These are phyloP conservation scores for Conringia planisiliqua DNA, from an alignment of 345 rosid genomes.

Conservation along the genomic window DNA sequence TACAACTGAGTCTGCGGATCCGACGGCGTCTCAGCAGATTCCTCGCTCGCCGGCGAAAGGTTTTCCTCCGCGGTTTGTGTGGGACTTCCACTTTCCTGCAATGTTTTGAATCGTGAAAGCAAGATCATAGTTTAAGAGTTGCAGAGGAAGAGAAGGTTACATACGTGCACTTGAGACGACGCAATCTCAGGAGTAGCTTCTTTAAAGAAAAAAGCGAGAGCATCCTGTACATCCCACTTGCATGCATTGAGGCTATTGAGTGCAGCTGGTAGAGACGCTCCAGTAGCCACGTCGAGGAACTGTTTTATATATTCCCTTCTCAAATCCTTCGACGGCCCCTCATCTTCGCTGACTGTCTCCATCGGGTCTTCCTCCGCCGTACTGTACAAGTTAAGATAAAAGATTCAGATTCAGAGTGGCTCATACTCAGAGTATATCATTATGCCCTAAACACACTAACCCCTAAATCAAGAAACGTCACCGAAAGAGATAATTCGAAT, in stretches of 20 bases:
- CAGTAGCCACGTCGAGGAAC: too few species aligned
- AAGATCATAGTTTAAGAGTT: background rate
- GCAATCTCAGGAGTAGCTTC: background rate
- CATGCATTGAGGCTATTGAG: too few species aligned
- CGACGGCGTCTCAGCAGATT: background rate
- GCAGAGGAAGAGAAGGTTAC: background rate
- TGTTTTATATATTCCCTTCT: too few species aligned
- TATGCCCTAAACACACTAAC: background rate
- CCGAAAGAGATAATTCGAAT: background rate
- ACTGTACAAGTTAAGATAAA: background rate
- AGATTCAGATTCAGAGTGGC: too few species aligned
- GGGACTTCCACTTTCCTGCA: background rate
- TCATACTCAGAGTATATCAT: too few species aligned
- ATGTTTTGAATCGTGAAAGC: background rate
- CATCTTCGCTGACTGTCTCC: too few species aligned
- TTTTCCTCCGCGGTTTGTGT: background rate
- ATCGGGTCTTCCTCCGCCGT: background rate
- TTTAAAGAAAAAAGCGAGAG: too few species aligned
- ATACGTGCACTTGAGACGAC: slow-evolving; percentile 5
- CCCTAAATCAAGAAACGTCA: background rate
- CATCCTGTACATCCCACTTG: too few species aligned
- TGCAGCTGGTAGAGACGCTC: too few species aligned
- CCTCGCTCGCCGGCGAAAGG: too few species aligned
- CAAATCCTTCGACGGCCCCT: too few species aligned
- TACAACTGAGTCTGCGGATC: too few species aligned